Evolutionary conservation across 1,284 basidiomycete genomes (phyloP), one percentile per base, ranked within the genome.

Genomic region (Tilletia walkeri): DNA sequence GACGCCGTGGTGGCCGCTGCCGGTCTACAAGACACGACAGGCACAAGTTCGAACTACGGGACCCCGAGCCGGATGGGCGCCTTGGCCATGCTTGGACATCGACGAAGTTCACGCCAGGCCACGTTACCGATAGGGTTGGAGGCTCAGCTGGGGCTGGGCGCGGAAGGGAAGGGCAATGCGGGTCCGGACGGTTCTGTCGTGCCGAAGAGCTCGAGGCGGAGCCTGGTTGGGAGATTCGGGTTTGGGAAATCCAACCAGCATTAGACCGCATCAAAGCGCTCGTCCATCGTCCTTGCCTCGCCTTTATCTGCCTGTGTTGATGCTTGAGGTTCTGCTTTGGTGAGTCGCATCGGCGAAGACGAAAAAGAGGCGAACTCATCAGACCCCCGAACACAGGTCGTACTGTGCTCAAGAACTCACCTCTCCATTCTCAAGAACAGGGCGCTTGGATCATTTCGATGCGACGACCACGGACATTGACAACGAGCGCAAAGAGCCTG

Each of bases 231-330:
- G 36, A 24, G 59, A 7, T 39, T 63, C n/a, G 59, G 59, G 14
- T 63, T 63, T 63, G 59, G 59, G 34, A 63, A 63, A 38, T 63
- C 59, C 18, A 63, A 20, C 39, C 59, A 63, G 3, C 59, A 63
- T 30, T 56, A 30, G 20, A 45, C 41, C 41, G 14, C 41, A 3
- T 30, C 24, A 30, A 30, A 30, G 24, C 24, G 24, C 24, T 30
- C 24, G 24, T 2, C 24, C 24, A 30, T 30, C 24, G 2, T 30
- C 24, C 24, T 30, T 30, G 24, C 24, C 24, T 30, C 24, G 24
- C 24, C 24, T 1, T 30, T 45, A 45, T 3, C 9, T 14, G 41
- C 6, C 41, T 45, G 41, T 45, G 41, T 45, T 45, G 41, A 45
- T 30, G 24, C 24, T 30, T 30, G 24, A 30, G 24, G 24, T 30